These are phyloP conservation scores for Lathyrus aphaca DNA, from an alignment of 306 rosid genomes.

Conservation along the genomic window DNA sequence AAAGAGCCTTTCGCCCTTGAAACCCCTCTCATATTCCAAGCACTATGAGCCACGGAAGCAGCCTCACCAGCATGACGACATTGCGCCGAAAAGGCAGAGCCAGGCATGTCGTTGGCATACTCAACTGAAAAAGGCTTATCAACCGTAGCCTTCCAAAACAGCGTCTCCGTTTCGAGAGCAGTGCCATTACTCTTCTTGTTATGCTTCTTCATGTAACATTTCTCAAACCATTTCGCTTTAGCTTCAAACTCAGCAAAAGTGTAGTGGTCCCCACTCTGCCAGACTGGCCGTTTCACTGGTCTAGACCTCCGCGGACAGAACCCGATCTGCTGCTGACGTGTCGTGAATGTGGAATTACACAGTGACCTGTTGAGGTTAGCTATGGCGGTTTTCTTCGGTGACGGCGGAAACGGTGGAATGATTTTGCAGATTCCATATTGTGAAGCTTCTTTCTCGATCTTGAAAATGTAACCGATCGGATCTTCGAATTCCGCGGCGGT, in stretches of 20 bases:
- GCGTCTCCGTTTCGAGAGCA: constrained; percentile 73
- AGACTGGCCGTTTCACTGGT: constrained; percentile 86
- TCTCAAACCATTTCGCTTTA: constrained; percentile 84
- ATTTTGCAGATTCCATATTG: constrained; percentile 96
- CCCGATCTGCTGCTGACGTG: constrained; percentile 99
- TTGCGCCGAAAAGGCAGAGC: constrained; percentile 79
- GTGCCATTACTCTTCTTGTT: constrained; percentile 38
- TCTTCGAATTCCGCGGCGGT: constrained; percentile 83
- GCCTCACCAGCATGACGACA: constrained; percentile 65
- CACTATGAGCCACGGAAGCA: constrained; percentile 72
- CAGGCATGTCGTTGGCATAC: constrained; percentile 98
- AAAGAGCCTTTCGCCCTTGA: constrained; percentile 85
- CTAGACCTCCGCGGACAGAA: constrained; percentile 82
- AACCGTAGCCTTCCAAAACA: constrained; percentile 92
- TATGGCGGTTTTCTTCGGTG: constrained; percentile 76
- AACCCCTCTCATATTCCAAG: constrained; percentile 94
- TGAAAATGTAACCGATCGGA: constrained; percentile 96
- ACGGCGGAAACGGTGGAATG: constrained; percentile 82
- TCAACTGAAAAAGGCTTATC: constrained; percentile 93
- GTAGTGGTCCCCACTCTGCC: constrained; percentile 95
- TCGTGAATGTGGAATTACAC: constrained; percentile 70
- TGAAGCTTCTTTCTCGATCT: constrained; percentile 98
- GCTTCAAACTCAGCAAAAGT: constrained; percentile 75
- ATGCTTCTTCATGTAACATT: constrained; percentile 54
- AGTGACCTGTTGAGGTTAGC: constrained; percentile 76